Percentiles rank a stretch among this genome's conserved stretches.
Evolutionary conservation across 2,329 filamentous ascomycete species (phyloP).

Genomic region (Coniochaeta prunicola): DNA sequence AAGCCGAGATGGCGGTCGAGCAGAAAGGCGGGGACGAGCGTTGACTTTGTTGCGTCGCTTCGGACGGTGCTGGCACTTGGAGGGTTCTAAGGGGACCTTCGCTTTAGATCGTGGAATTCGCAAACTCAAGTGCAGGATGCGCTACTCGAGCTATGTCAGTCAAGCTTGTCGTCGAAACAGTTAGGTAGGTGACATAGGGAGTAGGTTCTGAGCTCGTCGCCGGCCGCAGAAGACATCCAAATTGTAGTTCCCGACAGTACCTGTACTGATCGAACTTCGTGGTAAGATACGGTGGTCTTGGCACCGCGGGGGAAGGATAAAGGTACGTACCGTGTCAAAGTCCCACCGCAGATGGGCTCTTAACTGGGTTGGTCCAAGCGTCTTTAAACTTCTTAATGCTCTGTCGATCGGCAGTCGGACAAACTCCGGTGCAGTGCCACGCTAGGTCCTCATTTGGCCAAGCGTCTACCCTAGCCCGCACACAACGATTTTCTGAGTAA

Average conservation of each 20-base stretch:
- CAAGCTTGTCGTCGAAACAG: background rate
- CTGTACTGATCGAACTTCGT: background rate
- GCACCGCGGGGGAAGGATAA: background rate
- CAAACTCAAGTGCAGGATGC: background rate
- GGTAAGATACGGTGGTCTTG: background rate
- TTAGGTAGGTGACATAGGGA: background rate
- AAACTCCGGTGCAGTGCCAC: background rate
- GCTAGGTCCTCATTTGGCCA: background rate
- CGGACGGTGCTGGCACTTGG: background rate
- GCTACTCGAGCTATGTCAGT: background rate
- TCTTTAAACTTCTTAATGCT: background rate
- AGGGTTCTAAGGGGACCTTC: background rate
- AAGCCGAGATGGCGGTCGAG: background rate
- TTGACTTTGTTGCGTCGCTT: background rate
- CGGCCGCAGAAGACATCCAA: too few species aligned
- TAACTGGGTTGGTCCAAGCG: background rate
- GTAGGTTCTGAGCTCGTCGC: background rate
- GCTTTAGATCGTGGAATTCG: too few species aligned
- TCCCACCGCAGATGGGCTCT: too few species aligned
- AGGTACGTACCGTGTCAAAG: too few species aligned
- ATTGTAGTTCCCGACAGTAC: background rate
- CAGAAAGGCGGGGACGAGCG: background rate
- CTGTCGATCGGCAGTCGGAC: background rate
- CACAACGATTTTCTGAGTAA: conserved; percentile 1
- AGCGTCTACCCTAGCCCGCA: conserved; percentile 2